A percentile compares a stretch with the other conserved stretches of the same genome.
phyloP scores from a whole-genome alignment of 441 rosid genomes.

The Mallotus repandus region DNA sequence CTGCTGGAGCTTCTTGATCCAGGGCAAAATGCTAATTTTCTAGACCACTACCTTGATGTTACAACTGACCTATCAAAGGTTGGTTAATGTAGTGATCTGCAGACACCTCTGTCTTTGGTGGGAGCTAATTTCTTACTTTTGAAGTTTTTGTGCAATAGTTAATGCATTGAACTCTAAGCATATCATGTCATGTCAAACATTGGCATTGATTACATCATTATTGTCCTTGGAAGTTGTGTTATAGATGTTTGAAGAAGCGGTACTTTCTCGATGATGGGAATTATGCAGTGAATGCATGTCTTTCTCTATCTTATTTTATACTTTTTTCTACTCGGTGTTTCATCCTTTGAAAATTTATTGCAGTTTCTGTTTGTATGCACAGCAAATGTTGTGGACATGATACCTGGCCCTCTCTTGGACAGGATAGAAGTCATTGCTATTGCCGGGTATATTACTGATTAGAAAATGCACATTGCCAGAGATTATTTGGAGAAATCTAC shows the following conservation, averaged over 20 bases:
- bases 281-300: not conserved
- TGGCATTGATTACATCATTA: conserved; percentile 1
- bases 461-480: conserved; percentile 93
- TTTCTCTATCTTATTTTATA: not conserved
- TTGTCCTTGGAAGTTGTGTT: not conserved
- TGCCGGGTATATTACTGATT: conserved; percentile 95
- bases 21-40: conserved; percentile 91
- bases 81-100: conserved; percentile 20
- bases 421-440: conserved; percentile 94
- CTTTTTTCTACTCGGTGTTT: conserved; percentile 14
- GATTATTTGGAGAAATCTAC: conserved; percentile 79
- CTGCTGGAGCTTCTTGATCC: conserved; percentile 98
- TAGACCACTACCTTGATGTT: conserved; percentile 92
- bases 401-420: conserved; percentile 87
- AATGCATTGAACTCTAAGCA: not conserved
- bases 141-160: too few relatives aligned
- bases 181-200: not conserved
- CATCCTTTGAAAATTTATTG: conserved; percentile 16
- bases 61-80: conserved; percentile 94
- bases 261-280: not conserved
- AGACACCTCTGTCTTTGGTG: not conserved
- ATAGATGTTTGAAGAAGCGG: not conserved
- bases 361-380: conserved; percentile 99
- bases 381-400: conserved; percentile 80
- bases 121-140: too few relatives aligned